A percentile compares a stretch with the other conserved stretches of the same genome.
These are phyloP conservation scores for Moniliophthora roreri DNA, from an alignment of 1,284 basidiomycete genomes.

Conservation along the genomic window DNA sequence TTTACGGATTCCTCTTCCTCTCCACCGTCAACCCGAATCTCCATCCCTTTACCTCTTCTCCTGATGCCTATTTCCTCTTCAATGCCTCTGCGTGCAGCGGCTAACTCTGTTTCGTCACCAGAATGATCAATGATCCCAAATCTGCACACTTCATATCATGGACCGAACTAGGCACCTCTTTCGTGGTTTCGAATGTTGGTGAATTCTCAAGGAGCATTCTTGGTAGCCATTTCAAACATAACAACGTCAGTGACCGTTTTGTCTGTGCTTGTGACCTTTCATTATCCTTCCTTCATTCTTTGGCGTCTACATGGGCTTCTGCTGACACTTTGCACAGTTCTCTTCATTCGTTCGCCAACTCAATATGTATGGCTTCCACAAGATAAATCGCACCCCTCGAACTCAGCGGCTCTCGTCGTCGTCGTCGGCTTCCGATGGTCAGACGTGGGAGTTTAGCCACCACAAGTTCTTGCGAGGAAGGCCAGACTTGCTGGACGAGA, in stretches of 20 bases:
- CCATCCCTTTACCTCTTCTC: background rate
- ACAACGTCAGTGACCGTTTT: constrained; percentile 56
- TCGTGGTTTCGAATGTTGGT: constrained; percentile 79
- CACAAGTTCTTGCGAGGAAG: constrained; percentile 81
- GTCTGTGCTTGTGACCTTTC: background rate
- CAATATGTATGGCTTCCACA: constrained; percentile 90
- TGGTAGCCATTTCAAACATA: constrained; percentile 82
- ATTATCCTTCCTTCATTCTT: constrained; percentile 3
- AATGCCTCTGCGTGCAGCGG: constrained; percentile 12
- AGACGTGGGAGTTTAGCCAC: constrained; percentile 89
- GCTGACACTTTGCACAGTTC: constrained; percentile 49
- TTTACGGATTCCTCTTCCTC: background rate
- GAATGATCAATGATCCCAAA: constrained; percentile 82
- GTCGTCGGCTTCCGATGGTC: constrained; percentile 49
- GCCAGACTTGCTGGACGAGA: constrained; percentile 82
- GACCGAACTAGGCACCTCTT: constrained; percentile 78
- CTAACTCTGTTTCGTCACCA: constrained; percentile 25
- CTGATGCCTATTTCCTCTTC: constrained; percentile 5
- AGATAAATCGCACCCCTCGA: constrained; percentile 76
- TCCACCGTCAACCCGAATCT: background rate
- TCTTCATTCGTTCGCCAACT: constrained; percentile 88
- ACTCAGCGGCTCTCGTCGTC: constrained; percentile 69
- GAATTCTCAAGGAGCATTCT: constrained; percentile 81
- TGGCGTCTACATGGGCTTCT: constrained; percentile 8
- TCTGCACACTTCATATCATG: constrained; percentile 75